Evolutionary conservation across 352 stramenopile genomes (phyloP).

Genomic region (Phytophthora pseudosyringae): DNA sequence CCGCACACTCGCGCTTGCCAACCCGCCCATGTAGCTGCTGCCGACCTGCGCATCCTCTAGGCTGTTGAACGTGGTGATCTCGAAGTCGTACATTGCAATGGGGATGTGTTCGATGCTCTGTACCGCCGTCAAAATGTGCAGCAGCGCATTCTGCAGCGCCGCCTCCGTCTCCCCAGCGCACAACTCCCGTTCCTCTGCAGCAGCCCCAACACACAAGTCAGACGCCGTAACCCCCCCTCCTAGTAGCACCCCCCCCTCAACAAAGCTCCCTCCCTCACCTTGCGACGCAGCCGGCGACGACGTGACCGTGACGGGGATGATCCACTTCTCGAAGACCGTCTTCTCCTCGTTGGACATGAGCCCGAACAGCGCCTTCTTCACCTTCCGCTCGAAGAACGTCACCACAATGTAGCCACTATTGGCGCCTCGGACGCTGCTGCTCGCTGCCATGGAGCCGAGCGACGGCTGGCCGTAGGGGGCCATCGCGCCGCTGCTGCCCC

Average conservation of each 20-base stretch:
- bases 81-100: constrained; percentile 86
- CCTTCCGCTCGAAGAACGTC: constrained; percentile 81
- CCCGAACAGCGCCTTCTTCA: constrained; percentile 85
- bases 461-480: constrained; percentile 39
- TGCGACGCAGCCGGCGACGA: constrained; percentile 49
- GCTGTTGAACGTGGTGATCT: constrained; percentile 64
- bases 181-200: constrained; percentile 50
- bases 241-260: too few relatives aligned
- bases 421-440: constrained; percentile 32
- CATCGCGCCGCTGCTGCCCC: constrained; percentile 24
- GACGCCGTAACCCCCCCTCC: too few relatives aligned
- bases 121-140: constrained; percentile 79
- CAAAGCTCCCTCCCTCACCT: constrained; percentile 23
- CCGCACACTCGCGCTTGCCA: constrained; percentile 47
- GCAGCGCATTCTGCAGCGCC: constrained; percentile 68
- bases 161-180: constrained; percentile 65
- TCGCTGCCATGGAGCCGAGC: constrained; percentile 8
- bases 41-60: constrained; percentile 58
- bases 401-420: constrained; percentile 65
- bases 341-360: constrained; percentile 90
- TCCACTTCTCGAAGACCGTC: constrained; percentile 87
- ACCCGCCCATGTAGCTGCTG: constrained; percentile 41
- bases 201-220: not conserved
- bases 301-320: constrained; percentile 70
- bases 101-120: constrained; percentile 85